Percentiles rank a stretch among this genome's conserved stretches.
Evolutionary conservation across 192 early-diverging fungal genomes (phyloP).

Genomic region (Coemansia sp.): DNA sequence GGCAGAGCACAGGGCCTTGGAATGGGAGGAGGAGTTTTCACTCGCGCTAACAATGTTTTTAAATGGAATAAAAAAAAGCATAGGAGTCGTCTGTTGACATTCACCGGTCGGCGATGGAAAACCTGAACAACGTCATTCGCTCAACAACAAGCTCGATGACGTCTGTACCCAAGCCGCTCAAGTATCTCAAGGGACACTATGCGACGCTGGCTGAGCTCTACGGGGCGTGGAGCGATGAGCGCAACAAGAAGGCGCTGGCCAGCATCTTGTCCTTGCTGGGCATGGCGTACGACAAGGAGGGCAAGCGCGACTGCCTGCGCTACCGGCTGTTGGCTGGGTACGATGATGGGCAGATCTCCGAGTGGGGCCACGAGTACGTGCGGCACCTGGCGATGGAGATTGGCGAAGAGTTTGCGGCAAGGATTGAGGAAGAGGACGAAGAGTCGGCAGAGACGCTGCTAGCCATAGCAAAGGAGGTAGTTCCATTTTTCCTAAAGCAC

Average conservation of each 20-base stretch:
- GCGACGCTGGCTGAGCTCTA: slow-evolving; percentile 65
- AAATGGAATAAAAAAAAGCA: neutral
- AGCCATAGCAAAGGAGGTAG: slow-evolving; percentile 75
- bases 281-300: slow-evolving; percentile 93
- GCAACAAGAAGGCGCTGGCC: slow-evolving; percentile 79
- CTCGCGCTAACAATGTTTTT: neutral
- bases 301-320: slow-evolving; percentile 77
- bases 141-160: slow-evolving; percentile 98
- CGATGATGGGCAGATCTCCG: slow-evolving; percentile 70
- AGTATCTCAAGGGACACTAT: slow-evolving; percentile 91
- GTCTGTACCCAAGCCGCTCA: slow-evolving; percentile 98
- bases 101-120: slow-evolving; percentile 83
- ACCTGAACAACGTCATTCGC: slow-evolving; percentile 84
- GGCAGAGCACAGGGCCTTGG: neutral
- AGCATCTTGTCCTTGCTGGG: slow-evolving; percentile 95
- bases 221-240: slow-evolving; percentile 67
- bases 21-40: neutral
- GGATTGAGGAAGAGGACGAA: slow-evolving; percentile 60
- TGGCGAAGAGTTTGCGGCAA: slow-evolving; percentile 74
- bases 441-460: slow-evolving; percentile 59
- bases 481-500: slow-evolving; percentile 94
- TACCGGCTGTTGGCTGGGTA: slow-evolving; percentile 82
- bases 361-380: slow-evolving; percentile 99
- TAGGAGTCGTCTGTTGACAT: slow-evolving; percentile 69
- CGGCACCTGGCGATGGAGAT: slow-evolving; percentile 92